phyloP scores from a whole-genome alignment of 2,329 filamentous ascomycete genomes.

The Fusarium verticillioides region DNA sequence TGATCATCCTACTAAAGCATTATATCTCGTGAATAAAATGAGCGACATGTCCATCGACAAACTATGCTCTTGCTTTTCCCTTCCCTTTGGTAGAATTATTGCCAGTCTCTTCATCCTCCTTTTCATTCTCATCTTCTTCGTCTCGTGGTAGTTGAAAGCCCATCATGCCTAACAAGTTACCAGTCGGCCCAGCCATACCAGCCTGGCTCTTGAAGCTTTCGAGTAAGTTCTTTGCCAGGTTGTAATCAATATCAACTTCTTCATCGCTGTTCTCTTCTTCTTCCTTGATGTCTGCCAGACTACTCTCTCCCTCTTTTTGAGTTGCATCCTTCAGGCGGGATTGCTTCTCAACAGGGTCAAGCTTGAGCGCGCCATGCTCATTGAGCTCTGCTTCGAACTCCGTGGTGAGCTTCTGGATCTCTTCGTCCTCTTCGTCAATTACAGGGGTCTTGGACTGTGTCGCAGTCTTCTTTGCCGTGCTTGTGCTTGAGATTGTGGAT shows the following conservation, averaged over 20 bases:
- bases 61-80: neutral
- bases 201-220: conserved; percentile 93
- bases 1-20: neutral
- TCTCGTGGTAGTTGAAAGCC: conserved; percentile 84
- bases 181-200: conserved; percentile 84
- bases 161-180: conserved; percentile 89
- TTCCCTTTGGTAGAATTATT: conserved; percentile 16
- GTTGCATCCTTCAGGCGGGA: conserved; percentile 47
- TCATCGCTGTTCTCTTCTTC: conserved; percentile 63
- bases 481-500: conserved; percentile 19
- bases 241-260: conserved; percentile 83
- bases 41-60: neutral
- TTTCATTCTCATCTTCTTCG: conserved; percentile 66
- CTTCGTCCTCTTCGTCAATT: conserved; percentile 64
- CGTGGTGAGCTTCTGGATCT: conserved; percentile 72
- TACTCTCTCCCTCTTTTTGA: conserved; percentile 24
- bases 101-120: conserved; percentile 29
- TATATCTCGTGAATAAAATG: neutral
- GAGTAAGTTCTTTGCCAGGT: conserved; percentile 88
- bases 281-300: conserved; percentile 50
- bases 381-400: conserved; percentile 80
- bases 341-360: conserved; percentile 54
- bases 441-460: conserved; percentile 8
- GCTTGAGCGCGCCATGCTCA: conserved; percentile 71
- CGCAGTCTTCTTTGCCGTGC: neutral